A percentile compares a stretch with the other conserved stretches of the same genome.
Conservation (phyloP, 1,139 yeast species). For the Geotrichum siamense region DNA sequence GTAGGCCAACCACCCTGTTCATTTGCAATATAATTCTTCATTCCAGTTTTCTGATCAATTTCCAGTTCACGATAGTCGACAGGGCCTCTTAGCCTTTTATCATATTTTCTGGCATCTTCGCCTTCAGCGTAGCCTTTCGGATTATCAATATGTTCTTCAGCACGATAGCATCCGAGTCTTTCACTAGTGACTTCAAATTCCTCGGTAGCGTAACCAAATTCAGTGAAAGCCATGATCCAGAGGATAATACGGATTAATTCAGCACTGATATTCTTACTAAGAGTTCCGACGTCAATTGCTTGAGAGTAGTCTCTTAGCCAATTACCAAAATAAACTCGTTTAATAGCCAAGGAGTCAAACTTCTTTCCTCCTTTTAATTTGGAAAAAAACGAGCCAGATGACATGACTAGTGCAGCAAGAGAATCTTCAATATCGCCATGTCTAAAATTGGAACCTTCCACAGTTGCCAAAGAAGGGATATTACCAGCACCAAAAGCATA, state of each 20-base stretch:
- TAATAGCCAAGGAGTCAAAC: conserved; percentile 24
- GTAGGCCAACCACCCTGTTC: conserved; percentile 28
- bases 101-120: conserved; percentile 22
- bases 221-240: conserved; percentile 26
- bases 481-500: conserved; percentile 29
- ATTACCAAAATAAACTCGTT: conserved; percentile 27
- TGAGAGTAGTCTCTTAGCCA: conserved; percentile 30
- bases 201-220: conserved; percentile 28
- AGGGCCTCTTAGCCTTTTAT: conserved; percentile 24
- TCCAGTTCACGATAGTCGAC: conserved; percentile 24
- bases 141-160: conserved; percentile 29
- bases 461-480: conserved; percentile 24
- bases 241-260: conserved; percentile 23
- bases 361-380: conserved; percentile 23
- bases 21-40: conserved; percentile 27
- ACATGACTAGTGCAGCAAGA: conserved; percentile 20
- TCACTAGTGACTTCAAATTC: conserved; percentile 29
- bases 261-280: conserved; percentile 22
- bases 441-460: conserved; percentile 26
- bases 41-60: conserved; percentile 26
- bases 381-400: conserved; percentile 19
- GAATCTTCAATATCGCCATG: conserved; percentile 29
- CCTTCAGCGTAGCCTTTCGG: conserved; percentile 26
- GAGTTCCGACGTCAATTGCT: conserved; percentile 27
- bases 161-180: conserved; percentile 25